A percentile compares a stretch with the other conserved stretches of the same genome.
These are phyloP conservation scores for Mycocentrospora acerina DNA, from an alignment of 2,329 filamentous ascomycete genomes.

Conservation along the genomic window DNA sequence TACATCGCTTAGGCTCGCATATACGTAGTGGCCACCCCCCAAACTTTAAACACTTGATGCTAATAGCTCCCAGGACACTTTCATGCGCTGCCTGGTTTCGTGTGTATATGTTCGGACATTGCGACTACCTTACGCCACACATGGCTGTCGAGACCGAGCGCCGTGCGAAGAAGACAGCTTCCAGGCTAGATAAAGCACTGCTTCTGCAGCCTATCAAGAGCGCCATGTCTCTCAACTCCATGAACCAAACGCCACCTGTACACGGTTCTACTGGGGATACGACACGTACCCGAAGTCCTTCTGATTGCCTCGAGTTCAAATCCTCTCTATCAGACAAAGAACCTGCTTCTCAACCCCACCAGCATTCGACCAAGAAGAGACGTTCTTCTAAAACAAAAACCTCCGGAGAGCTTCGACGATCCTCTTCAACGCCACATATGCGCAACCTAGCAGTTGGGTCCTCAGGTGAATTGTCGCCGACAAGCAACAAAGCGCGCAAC, in stretches of 20 bases:
- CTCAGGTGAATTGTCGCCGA: constrained; percentile 48
- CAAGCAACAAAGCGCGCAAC: constrained; percentile 73
- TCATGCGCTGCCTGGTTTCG: constrained; percentile 32
- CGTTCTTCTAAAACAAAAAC: constrained; percentile 44
- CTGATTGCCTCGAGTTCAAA: constrained; percentile 22
- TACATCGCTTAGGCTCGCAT: constrained; percentile 25
- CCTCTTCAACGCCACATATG: constrained; percentile 52
- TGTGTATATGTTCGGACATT: constrained; percentile 26
- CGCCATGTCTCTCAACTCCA: constrained; percentile 40
- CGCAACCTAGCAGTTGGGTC: constrained; percentile 42
- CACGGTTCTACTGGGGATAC: constrained; percentile 26
- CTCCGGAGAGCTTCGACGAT: constrained; percentile 44
- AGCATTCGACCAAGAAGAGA: constrained; percentile 37
- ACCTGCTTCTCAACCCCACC: constrained; percentile 18
- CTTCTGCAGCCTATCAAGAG: constrained; percentile 32
- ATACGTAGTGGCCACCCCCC: constrained; percentile 19
- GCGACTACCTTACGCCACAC: constrained; percentile 33
- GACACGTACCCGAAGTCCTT: constrained; percentile 23
- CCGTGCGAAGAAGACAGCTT: constrained; percentile 37
- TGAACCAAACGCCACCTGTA: constrained; percentile 29
- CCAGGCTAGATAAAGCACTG: constrained; percentile 35
- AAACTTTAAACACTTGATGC: constrained; percentile 30
- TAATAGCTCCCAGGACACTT: constrained; percentile 26
- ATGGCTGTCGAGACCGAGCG: constrained; percentile 43
- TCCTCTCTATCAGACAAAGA: constrained; percentile 22